phyloP scores from a whole-genome alignment of 257 asterid species.

The Solanum virginianum region DNA sequence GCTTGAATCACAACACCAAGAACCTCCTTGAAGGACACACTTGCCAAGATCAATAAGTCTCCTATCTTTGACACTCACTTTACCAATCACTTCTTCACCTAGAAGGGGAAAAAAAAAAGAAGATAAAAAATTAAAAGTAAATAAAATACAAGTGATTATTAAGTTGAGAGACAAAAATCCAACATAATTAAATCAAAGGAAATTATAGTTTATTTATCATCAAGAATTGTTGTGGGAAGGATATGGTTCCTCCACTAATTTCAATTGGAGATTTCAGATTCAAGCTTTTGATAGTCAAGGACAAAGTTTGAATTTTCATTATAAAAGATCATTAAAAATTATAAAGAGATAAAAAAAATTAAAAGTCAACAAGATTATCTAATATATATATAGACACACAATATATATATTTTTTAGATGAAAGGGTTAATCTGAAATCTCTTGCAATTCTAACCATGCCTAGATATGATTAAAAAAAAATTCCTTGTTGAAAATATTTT shows the following conservation, averaged over 20 bases:
- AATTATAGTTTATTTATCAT: not conserved
- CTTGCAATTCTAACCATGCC: not conserved
- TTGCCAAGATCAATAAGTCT: not conserved
- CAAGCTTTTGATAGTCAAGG: not conserved
- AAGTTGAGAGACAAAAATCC: not conserved
- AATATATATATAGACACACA: not conserved
- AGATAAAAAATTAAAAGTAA: not conserved
- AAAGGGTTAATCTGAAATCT: not conserved
- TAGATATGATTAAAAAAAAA: not conserved
- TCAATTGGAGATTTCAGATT: too few relatives aligned
- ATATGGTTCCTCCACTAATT: too few relatives aligned
- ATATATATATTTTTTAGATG: not conserved
- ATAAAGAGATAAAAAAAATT: not conserved
- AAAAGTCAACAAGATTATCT: not conserved
- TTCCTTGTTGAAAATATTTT: not conserved
- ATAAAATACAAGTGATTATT: not conserved
- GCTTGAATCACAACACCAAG: not conserved
- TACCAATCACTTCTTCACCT: not conserved
- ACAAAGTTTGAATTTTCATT: not conserved
- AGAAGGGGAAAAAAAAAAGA: not conserved
- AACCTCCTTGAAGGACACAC: not conserved
- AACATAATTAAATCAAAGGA: not conserved
- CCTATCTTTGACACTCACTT: not conserved
- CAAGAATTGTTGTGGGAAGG: too few relatives aligned
- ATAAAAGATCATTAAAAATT: not conserved